Evolutionary conservation across 345 rosid species (phyloP).

Genomic region (Eucalyptus lansdowneana): DNA sequence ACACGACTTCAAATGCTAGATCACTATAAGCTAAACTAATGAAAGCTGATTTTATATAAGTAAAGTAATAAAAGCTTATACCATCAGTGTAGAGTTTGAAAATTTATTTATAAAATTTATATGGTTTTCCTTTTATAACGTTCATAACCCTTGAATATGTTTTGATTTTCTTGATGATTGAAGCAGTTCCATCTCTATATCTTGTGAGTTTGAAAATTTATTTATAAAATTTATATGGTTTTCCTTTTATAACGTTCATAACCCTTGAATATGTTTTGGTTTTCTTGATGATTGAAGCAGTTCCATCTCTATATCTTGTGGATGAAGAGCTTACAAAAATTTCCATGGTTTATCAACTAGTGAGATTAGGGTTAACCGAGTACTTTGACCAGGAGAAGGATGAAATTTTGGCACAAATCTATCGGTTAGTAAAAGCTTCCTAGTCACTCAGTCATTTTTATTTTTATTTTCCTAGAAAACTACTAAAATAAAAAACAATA

Average conservation of each 20-base stretch:
- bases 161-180: not conserved
- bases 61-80: not conserved
- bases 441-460: not conserved
- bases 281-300: slow-evolving; percentile 2
- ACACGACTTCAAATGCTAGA: not conserved
- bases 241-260: not conserved
- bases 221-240: not conserved
- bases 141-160: not conserved
- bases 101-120: not conserved
- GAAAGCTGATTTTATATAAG: not conserved
- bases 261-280: not conserved
- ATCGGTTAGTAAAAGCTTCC: too few species aligned
- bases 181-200: slow-evolving; percentile 30
- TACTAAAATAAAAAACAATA: not conserved
- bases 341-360: too few species aligned
- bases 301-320: slow-evolving; percentile 30
- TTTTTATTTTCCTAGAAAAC: not conserved
- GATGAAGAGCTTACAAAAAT: slow-evolving; percentile 33
- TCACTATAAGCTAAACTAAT: not conserved
- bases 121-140: not conserved
- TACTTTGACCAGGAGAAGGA: too few species aligned
- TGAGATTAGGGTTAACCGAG: too few species aligned
- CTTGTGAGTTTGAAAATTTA: slow-evolving; percentile 3
- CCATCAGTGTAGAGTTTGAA: not conserved
- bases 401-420: too few species aligned